These are phyloP conservation scores for Posidonia australis DNA, from an alignment of 106 monocot species.

Conservation along the genomic window DNA sequence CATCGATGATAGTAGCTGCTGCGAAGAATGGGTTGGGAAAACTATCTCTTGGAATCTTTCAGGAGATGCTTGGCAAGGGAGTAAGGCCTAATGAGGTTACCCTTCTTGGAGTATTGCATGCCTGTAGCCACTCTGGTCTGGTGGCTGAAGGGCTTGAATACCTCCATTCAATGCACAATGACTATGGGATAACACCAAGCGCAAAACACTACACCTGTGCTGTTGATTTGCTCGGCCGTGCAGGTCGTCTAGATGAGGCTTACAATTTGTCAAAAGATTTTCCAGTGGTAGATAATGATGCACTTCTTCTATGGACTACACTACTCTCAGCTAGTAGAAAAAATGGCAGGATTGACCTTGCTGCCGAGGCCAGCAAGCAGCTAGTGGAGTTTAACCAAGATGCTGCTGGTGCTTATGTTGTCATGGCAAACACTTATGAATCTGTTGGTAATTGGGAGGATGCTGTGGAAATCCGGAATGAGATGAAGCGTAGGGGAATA, in stretches of 20 bases:
- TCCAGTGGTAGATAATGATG: slow-evolving; percentile 20
- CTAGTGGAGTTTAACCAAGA: slow-evolving; percentile 40
- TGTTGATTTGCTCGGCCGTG: slow-evolving; percentile 85
- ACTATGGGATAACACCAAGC: slow-evolving; percentile 33
- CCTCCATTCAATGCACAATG: slow-evolving; percentile 40
- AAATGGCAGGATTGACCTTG: slow-evolving; percentile 43
- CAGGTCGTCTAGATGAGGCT: slow-evolving; percentile 64
- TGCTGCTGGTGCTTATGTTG: slow-evolving; percentile 54
- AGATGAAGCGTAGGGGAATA: slow-evolving; percentile 59
- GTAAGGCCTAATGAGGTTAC: slow-evolving; percentile 62
- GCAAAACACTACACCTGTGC: slow-evolving; percentile 70
- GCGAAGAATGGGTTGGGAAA: slow-evolving; percentile 46
- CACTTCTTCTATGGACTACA: slow-evolving; percentile 65
- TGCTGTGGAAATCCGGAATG: slow-evolving; percentile 27
- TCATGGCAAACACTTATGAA: slow-evolving; percentile 55
- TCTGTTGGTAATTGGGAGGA: slow-evolving; percentile 39
- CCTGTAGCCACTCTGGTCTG: slow-evolving; percentile 68
- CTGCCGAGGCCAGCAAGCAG: slow-evolving; percentile 28
- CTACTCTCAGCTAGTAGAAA: slow-evolving; percentile 41
- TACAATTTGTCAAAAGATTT: slow-evolving; percentile 29
- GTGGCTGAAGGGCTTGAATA: slow-evolving; percentile 43
- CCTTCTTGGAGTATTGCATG: slow-evolving; percentile 64
- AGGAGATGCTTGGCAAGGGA: slow-evolving; percentile 40
- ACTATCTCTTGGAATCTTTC: slow-evolving; percentile 31
- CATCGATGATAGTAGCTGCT: slow-evolving; percentile 55